Conservation (phyloP, 805 yeast genomes). For the Zygosaccharomyces pseudorouxii region DNA sequence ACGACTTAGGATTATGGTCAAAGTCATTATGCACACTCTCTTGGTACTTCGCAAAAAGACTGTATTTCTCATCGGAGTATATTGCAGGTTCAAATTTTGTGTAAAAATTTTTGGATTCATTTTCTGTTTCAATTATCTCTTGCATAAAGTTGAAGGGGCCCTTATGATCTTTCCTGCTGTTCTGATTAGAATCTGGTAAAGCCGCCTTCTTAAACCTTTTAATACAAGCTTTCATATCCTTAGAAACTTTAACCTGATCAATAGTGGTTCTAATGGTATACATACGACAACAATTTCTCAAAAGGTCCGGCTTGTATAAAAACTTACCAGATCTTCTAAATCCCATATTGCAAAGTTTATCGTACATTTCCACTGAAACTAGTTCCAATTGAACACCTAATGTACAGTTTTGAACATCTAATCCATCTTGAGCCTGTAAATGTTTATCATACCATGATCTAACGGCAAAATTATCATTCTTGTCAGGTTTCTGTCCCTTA, state of each 20-base stretch:
- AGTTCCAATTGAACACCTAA: conserved; percentile 40
- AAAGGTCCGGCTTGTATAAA: conserved; percentile 59
- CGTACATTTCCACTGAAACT: conserved; percentile 54
- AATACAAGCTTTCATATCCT: conserved; percentile 62
- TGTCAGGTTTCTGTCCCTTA: conserved; percentile 42
- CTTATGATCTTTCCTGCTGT: not conserved
- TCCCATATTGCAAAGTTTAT: conserved; percentile 62
- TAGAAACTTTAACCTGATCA: conserved; percentile 43
- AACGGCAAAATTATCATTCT: conserved; percentile 39
- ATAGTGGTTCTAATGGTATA: conserved; percentile 68
- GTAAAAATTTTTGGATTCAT: conserved; percentile 24
- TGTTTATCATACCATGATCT: conserved; percentile 33
- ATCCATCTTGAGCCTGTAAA: conserved; percentile 5
- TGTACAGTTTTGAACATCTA: conserved; percentile 26
- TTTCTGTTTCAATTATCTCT: conserved; percentile 40
- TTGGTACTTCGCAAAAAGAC: conserved; percentile 66
- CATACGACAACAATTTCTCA: conserved; percentile 72
- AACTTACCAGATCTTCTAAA: conserved; percentile 75
- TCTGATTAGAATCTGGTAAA: not conserved
- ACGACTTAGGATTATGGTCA: conserved; percentile 45
- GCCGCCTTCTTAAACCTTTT: conserved; percentile 48
- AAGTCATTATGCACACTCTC: conserved; percentile 61
- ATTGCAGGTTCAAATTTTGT: conserved; percentile 51
- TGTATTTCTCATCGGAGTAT: conserved; percentile 55
- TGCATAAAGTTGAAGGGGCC: conserved; percentile 29